These are phyloP conservation scores for Wickerhamomyces sp. DNA, from an alignment of 1,139 yeast genomes.

Conservation along the genomic window DNA sequence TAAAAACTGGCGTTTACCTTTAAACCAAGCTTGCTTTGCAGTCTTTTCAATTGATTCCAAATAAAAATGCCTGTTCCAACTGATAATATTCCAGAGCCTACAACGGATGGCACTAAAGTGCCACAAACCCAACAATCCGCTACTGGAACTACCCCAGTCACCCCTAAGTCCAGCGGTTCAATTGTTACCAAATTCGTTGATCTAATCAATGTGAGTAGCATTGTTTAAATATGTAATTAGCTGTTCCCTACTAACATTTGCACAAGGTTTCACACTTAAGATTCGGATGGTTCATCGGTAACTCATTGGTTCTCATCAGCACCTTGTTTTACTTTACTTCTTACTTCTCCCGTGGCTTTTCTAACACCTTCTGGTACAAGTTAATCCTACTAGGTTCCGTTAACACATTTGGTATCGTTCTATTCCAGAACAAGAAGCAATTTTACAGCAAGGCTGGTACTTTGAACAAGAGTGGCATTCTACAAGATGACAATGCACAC, in stretches of 20 bases:
- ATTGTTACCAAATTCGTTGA: background rate
- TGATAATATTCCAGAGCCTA: background rate
- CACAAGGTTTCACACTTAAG: conserved; percentile 21
- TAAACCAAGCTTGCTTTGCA: too few relatives aligned
- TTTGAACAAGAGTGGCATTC: conserved; percentile 29
- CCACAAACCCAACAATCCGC: background rate
- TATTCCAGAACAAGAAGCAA: conserved; percentile 41
- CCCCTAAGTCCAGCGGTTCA: background rate
- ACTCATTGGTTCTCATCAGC: conserved; percentile 55
- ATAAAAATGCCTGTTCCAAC: conserved; percentile 1
- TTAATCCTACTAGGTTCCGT: conserved; percentile 60
- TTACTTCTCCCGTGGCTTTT: conserved; percentile 29
- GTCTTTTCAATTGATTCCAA: too few relatives aligned
- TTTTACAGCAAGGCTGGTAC: conserved; percentile 10
- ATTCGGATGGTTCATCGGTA: conserved; percentile 48
- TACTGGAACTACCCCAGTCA: background rate
- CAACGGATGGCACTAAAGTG: background rate
- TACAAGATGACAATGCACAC: conserved; percentile 63
- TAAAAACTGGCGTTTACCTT: too few relatives aligned
- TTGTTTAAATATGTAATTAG: too few relatives aligned
- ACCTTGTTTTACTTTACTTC: conserved; percentile 51
- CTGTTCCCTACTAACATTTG: background rate
- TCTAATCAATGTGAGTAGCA: background rate
- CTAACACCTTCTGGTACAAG: conserved; percentile 49
- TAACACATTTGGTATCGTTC: conserved; percentile 71